These are phyloP conservation scores for Ligustrum vulgare DNA, from an alignment of 257 asterid species.

Conservation along the genomic window DNA sequence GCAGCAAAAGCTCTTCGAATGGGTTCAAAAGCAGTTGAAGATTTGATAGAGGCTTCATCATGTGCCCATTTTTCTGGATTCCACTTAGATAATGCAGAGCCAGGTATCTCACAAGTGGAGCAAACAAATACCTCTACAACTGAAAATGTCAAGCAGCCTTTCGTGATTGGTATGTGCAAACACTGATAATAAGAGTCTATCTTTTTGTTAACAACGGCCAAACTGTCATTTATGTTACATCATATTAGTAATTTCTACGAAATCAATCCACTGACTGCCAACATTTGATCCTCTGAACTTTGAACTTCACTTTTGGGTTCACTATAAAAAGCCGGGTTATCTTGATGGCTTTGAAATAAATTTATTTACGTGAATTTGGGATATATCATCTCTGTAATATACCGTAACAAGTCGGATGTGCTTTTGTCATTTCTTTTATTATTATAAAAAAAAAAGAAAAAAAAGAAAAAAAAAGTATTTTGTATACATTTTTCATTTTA, in stretches of 20 bases:
- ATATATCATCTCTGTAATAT: not conserved
- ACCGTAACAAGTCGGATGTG: not conserved
- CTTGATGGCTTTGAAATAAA: slow-evolving; percentile 14
- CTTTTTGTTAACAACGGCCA: slow-evolving; percentile 7
- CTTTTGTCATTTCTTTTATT: slow-evolving; percentile 8
- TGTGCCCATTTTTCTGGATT: slow-evolving; percentile 95
- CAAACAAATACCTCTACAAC: slow-evolving; percentile 54
- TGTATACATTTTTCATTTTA: not conserved
- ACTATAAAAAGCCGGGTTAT: slow-evolving; percentile 9
- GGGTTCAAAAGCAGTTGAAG: slow-evolving; percentile 91
- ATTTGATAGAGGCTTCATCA: slow-evolving; percentile 84
- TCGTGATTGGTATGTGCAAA: slow-evolving; percentile 71
- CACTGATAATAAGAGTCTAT: slow-evolving; percentile 1
- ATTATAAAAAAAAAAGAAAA: not conserved
- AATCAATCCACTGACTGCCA: not conserved
- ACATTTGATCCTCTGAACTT: not conserved
- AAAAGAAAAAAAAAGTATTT: not conserved
- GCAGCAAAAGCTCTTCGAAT: slow-evolving; percentile 40
- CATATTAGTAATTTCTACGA: not conserved
- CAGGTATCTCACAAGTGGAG: slow-evolving; percentile 40
- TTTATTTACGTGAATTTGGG: not conserved
- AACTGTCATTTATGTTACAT: slow-evolving; percentile 12
- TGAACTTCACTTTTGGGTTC: not conserved
- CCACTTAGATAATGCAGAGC: slow-evolving; percentile 52
- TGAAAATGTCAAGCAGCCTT: slow-evolving; percentile 76